phyloP scores from a whole-genome alignment of 768 basidiomycete species.

The Podaxis sp. region DNA sequence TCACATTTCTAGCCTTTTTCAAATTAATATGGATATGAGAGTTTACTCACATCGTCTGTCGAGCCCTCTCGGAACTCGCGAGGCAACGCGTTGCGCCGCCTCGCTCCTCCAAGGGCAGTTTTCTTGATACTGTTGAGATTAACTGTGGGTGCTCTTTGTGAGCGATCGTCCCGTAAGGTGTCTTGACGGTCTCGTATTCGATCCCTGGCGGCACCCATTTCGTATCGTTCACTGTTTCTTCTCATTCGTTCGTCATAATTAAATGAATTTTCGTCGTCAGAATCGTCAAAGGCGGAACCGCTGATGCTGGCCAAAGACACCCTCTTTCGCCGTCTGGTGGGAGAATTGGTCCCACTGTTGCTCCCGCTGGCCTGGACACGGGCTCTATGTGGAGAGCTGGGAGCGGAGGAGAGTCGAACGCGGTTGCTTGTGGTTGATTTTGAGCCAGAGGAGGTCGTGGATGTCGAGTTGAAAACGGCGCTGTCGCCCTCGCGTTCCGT shows the following conservation, averaged over 20 bases:
- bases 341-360: conserved; percentile 27
- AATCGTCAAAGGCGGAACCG: conserved; percentile 23
- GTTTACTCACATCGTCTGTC: conserved; percentile 26
- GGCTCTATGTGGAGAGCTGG: conserved; percentile 33
- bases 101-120: conserved; percentile 37
- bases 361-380: conserved; percentile 21
- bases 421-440: conserved; percentile 5
- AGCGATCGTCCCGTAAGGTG: conserved; percentile 38
- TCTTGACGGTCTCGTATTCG: conserved; percentile 22
- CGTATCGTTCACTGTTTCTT: neutral
- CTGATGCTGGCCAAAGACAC: conserved; percentile 28
- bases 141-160: conserved; percentile 49
- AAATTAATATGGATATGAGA: too few species aligned
- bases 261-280: conserved; percentile 26
- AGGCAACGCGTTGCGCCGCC: conserved; percentile 42
- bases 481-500: conserved; percentile 67
- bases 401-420: conserved; percentile 29
- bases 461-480: conserved; percentile 28
- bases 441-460: conserved; percentile 23
- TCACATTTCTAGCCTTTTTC: too few species aligned
- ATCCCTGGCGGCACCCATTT: conserved; percentile 22
- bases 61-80: conserved; percentile 40
- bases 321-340: conserved; percentile 27
- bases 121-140: conserved; percentile 37
- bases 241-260: conserved; percentile 2